Evolutionary conservation across 2,329 filamentous ascomycete species (phyloP).

Genomic region (Anisogramma anomala): DNA sequence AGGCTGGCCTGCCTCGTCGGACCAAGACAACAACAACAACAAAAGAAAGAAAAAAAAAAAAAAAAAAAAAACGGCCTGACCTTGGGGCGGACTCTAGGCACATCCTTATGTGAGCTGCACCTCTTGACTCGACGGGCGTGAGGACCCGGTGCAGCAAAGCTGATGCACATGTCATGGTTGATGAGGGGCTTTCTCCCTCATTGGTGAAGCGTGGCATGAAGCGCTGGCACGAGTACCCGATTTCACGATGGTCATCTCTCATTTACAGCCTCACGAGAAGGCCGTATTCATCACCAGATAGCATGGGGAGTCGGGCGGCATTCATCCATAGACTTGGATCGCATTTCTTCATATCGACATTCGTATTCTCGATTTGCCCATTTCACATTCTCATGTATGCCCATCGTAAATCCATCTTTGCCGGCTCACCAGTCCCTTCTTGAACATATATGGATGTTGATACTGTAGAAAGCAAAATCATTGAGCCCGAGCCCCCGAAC

Average conservation of each 20-base stretch:
- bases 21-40: too few species aligned
- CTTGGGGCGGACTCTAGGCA: slow-evolving; percentile 26
- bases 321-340: background rate
- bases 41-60: too few species aligned
- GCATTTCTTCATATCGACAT: slow-evolving; percentile 1
- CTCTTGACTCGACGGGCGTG: slow-evolving; percentile 40
- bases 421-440: background rate
- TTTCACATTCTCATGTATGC: background rate
- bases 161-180: background rate
- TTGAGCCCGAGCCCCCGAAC: too few species aligned
- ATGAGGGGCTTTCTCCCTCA: too few species aligned
- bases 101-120: slow-evolving; percentile 37
- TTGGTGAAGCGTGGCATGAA: too few species aligned
- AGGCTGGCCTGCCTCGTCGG: background rate
- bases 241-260: background rate
- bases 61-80: too few species aligned
- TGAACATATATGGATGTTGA: background rate
- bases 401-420: background rate
- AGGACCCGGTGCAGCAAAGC: slow-evolving; percentile 22
- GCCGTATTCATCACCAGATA: background rate
- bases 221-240: background rate
- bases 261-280: background rate
- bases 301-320: background rate
- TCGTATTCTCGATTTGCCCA: background rate
- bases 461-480: background rate